Conservation (phyloP, 306 rosid genomes). For the Cicer chorassanicum region DNA sequence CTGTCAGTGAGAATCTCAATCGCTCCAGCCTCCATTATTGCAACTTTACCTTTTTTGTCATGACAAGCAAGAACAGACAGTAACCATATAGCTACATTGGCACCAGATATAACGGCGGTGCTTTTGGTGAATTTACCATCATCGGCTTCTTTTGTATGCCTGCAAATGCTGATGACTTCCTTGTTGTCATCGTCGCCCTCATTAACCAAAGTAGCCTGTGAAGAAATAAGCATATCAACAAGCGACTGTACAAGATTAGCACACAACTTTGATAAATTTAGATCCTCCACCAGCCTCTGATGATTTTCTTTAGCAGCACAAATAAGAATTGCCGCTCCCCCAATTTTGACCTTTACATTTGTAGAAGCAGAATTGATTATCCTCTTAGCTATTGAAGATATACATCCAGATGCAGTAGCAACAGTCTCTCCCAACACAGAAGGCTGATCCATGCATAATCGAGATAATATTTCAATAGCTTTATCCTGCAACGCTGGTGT, state of each 20-base stretch:
- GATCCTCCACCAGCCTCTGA: conserved; percentile 85
- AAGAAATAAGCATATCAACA: conserved; percentile 63
- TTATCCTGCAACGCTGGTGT: conserved; percentile 84
- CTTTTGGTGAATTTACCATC: conserved; percentile 55
- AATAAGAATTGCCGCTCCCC: conserved; percentile 85
- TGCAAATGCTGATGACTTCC: conserved; percentile 74
- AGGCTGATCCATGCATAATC: conserved; percentile 88
- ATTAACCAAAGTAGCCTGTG: conserved; percentile 54
- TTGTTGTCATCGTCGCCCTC: conserved; percentile 50
- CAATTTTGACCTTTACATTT: conserved; percentile 72
- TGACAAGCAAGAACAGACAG: conserved; percentile 86
- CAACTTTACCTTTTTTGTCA: conserved; percentile 73
- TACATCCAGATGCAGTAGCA: conserved; percentile 69
- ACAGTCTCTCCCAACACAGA: conserved; percentile 72
- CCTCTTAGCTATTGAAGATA: conserved; percentile 77
- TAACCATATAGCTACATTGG: conserved; percentile 81
- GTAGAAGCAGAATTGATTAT: conserved; percentile 70
- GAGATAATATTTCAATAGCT: conserved; percentile 88
- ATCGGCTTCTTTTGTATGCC: conserved; percentile 54
- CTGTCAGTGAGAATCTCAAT: conserved; percentile 81
- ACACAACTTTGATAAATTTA: conserved; percentile 65
- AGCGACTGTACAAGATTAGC: conserved; percentile 80
- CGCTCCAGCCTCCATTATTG: conserved; percentile 92
- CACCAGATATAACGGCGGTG: conserved; percentile 67
- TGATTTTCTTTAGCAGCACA: conserved; percentile 92